Conservation (phyloP, 192 early-diverging fungal genomes). For the Backusella tuberculispora region DNA sequence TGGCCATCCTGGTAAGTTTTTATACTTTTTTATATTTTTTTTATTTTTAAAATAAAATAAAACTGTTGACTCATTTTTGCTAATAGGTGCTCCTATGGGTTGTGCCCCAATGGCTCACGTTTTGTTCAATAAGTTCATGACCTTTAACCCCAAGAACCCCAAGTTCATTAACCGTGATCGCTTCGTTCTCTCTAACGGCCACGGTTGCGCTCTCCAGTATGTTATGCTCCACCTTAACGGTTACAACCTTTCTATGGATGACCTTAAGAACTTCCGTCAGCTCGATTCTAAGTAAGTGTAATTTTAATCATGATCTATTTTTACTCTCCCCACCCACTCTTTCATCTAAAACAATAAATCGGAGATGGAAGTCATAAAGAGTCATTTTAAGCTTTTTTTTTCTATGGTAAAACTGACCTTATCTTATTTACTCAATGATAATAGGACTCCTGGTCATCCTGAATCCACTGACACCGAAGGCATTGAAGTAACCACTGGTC, state of each 20-base stretch:
- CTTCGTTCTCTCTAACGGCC: slow-evolving; percentile 97
- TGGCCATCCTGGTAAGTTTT: slow-evolving; percentile 82
- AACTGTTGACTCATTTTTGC: background rate
- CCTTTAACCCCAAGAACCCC: slow-evolving; percentile 82
- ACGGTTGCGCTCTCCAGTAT: slow-evolving; percentile 93
- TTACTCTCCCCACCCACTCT: background rate
- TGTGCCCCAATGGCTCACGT: slow-evolving; percentile 94
- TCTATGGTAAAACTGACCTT: slow-evolving; percentile 19
- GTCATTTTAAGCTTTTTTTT: slow-evolving; percentile 7
- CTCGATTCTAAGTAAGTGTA: slow-evolving; percentile 69
- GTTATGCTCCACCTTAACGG: slow-evolving; percentile 87
- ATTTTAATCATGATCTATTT: background rate
- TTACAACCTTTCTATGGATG: slow-evolving; percentile 85
- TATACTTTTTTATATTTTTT: background rate
- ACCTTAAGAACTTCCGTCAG: slow-evolving; percentile 90
- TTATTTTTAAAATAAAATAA: background rate
- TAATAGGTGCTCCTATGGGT: slow-evolving; percentile 90
- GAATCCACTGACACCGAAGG: slow-evolving; percentile 85
- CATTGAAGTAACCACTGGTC: slow-evolving; percentile 97
- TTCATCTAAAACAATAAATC: slow-evolving; percentile 10
- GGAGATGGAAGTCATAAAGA: slow-evolving; percentile 9
- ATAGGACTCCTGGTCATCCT: slow-evolving; percentile 95
- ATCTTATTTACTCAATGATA: slow-evolving; percentile 15
- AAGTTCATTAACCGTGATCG: slow-evolving; percentile 94
- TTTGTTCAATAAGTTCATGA: slow-evolving; percentile 84